These are phyloP conservation scores for Neofusicoccum umdonicola DNA, from an alignment of 2,329 filamentous ascomycete genomes.

Conservation along the genomic window DNA sequence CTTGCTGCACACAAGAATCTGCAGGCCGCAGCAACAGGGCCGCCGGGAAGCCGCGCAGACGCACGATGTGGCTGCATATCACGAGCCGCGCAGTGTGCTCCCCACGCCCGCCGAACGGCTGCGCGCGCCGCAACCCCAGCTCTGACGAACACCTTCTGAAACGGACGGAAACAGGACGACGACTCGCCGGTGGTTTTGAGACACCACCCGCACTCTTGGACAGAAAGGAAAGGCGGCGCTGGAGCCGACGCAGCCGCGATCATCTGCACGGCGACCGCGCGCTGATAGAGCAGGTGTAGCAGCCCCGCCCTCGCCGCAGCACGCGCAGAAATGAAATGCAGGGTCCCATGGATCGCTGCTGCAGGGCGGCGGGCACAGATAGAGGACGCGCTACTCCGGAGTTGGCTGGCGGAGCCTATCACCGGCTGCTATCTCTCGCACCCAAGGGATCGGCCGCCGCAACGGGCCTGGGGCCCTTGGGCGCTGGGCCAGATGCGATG, in stretches of 20 bases:
- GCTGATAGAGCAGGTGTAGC: not conserved
- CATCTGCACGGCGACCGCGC: not conserved
- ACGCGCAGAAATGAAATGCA: constrained; percentile 13
- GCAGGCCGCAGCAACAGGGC: not conserved
- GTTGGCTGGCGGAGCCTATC: constrained; percentile 1
- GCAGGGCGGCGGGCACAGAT: not conserved
- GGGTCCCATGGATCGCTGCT: constrained; percentile 16
- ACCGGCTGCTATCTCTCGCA: not conserved
- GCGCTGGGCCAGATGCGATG: constrained; percentile 1
- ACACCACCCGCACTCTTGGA: not conserved
- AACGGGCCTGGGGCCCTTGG: not conserved
- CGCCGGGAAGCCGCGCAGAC: constrained; percentile 1
- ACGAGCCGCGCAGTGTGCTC: constrained; percentile 10
- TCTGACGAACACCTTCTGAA: not conserved
- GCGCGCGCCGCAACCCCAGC: not conserved
- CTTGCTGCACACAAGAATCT: constrained; percentile 1
- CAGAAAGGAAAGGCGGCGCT: not conserved
- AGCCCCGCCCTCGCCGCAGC: not conserved
- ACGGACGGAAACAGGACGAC: not conserved
- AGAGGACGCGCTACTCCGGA: not conserved
- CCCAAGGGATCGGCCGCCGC: not conserved
- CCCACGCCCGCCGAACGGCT: not conserved
- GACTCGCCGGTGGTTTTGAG: not conserved
- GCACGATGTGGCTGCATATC: constrained; percentile 14
- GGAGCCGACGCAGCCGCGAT: not conserved